phyloP scores from a whole-genome alignment of 148 eudicot species.

The Rheum nobile region DNA sequence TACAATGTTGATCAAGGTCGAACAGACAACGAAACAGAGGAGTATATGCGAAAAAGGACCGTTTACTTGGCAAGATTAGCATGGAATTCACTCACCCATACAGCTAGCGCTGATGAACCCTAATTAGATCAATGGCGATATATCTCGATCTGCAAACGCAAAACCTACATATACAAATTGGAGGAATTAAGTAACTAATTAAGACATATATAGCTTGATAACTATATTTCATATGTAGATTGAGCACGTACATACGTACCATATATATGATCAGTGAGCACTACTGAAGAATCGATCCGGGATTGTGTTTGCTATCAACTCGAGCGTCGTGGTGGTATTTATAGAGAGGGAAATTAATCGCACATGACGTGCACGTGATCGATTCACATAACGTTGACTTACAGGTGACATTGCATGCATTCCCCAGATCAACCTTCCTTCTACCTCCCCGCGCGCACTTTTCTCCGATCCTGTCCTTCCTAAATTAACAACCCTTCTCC shows the following conservation, averaged over 20 bases:
- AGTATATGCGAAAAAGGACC: neutral
- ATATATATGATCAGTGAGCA: neutral
- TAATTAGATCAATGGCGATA: too few species aligned
- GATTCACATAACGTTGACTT: neutral
- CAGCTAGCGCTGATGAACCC: too few species aligned
- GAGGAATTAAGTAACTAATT: too few species aligned
- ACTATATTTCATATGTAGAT: neutral
- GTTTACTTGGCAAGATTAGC: conserved; percentile 1
- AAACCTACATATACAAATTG: too few species aligned
- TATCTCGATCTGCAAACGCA: too few species aligned
- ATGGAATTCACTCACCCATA: conserved; percentile 4
- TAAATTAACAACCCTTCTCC: neutral
- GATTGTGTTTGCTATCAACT: neutral
- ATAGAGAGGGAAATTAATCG: neutral
- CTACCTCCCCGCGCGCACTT: too few species aligned
- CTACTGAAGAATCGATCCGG: neutral
- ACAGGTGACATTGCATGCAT: neutral
- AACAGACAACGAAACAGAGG: neutral
- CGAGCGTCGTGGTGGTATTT: neutral
- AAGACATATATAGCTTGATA: too few species aligned
- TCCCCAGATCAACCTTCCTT: neutral
- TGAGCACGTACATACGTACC: neutral
- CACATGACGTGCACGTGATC: neutral
- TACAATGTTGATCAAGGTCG: neutral
- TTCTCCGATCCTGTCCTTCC: neutral